Evolutionary conservation across 2,329 filamentous ascomycete species (phyloP), one percentile per base, ranked within the genome.

Genomic region (Penicillium sp.): DNA sequence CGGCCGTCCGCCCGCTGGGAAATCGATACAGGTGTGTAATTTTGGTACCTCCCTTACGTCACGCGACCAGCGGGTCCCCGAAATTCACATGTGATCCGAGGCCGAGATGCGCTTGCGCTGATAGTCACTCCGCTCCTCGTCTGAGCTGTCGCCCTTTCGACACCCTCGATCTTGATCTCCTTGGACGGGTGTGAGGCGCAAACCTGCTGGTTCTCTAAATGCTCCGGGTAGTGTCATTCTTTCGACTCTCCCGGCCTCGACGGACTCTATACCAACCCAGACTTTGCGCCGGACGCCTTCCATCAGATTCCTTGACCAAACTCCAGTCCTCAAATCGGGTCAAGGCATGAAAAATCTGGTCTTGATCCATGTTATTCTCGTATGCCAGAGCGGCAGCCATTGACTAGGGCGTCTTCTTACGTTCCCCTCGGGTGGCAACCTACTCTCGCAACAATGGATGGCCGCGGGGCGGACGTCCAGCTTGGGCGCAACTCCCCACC

Each of bases 401-500:
- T 47, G 41, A 41, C 40, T n/a, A n/a, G n/a, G 30, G 23, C 14
- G 35, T 29, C 21, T 41, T 19, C 30, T 26, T 16, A 26, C 18
- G 26, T 29, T 33, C 32, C 33, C 16, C 17, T 32, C 17, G 17
- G 21, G 32, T 17, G 10, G 16, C 30, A 27, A 14, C 27, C 34
- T 7, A 36, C 17, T 17, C 27, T 19, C 17, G 30, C 28, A 23
- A 52, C 43, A 36, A 67, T 68, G 62, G 58, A 68, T 47, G 56
- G 59, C 39, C 57, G 56, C 21, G 50, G 52, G 26, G 46, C 60
- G 20, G 53, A 65, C 44, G 40, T 57, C 40, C 60, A 54, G 13
- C 51, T 55, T 33, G 56, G 56, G 35, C 67, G 73, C 70, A 67
- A 75, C 62, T 70, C 75, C 56, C 72, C 79, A 55, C 67, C 73